A percentile compares a stretch with the other conserved stretches of the same genome.
phyloP scores from a whole-genome alignment of 2,329 filamentous ascomycete species.

The Rhynchosporium secalis region DNA sequence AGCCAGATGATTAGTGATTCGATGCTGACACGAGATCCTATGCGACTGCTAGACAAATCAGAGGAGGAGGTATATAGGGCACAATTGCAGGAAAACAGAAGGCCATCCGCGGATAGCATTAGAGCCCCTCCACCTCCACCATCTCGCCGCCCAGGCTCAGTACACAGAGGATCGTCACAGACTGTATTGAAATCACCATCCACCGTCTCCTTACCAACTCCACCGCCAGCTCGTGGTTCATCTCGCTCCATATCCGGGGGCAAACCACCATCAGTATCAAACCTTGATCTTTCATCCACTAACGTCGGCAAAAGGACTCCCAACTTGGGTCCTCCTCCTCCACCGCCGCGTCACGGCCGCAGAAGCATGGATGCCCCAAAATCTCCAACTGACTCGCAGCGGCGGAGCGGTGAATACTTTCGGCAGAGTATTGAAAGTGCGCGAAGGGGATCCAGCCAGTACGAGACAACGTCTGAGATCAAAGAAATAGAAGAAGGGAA shows the following conservation, averaged over 20 bases:
- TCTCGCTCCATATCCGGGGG: constrained; percentile 28
- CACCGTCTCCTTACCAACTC: constrained; percentile 42
- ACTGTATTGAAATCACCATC: constrained; percentile 36
- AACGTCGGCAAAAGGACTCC: constrained; percentile 33
- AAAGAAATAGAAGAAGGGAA: constrained; percentile 25
- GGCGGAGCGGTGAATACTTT: constrained; percentile 33
- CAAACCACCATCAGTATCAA: constrained; percentile 33
- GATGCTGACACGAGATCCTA: constrained; percentile 30
- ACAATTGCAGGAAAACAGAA: constrained; percentile 18
- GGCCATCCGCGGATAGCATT: constrained; percentile 23
- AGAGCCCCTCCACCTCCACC: constrained; percentile 34
- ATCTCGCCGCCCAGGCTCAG: constrained; percentile 34
- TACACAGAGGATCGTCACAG: constrained; percentile 28
- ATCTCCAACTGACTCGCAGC: constrained; percentile 28
- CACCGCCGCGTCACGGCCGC: constrained; percentile 46
- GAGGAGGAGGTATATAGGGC: constrained; percentile 34
- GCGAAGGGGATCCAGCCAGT: constrained; percentile 24
- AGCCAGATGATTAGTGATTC: constrained; percentile 38
- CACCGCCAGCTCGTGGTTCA: constrained; percentile 42
- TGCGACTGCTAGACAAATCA: constrained; percentile 33
- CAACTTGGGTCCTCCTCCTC: constrained; percentile 39
- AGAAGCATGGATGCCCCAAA: constrained; percentile 31
- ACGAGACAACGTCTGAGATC: neutral
- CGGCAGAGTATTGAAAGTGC: constrained; percentile 31
- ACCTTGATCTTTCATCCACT: constrained; percentile 29